Conservation (phyloP, 1,284 basidiomycete genomes). For the Cerrena zonata region DNA sequence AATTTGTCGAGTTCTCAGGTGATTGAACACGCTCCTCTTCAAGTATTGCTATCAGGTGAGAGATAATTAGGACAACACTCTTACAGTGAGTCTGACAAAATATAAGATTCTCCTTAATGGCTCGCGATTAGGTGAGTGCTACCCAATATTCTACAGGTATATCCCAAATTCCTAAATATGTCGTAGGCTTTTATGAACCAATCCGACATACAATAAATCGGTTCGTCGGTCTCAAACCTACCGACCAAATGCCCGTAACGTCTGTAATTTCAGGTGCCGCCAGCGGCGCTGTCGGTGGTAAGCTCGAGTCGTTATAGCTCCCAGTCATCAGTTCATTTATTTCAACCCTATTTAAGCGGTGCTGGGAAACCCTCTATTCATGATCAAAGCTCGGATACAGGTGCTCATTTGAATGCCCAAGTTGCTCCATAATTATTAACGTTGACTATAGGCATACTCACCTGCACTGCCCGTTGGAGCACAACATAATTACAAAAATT, state of each 20-base stretch:
- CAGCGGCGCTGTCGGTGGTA: constrained; percentile 87
- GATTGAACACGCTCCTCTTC: neutral
- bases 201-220: constrained; percentile 73
- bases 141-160: too few species aligned
- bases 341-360: constrained; percentile 56
- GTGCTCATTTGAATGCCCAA: constrained; percentile 33
- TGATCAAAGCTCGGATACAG: constrained; percentile 97
- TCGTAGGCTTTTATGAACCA: constrained; percentile 89
- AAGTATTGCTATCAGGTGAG: constrained; percentile 87
- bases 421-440: neutral
- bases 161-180: too few species aligned
- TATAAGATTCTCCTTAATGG: too few species aligned
- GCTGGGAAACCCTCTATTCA: constrained; percentile 89
- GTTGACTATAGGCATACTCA: constrained; percentile 72
- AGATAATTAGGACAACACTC: neutral
- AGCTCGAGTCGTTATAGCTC: constrained; percentile 15
- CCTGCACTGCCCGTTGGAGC: constrained; percentile 90
- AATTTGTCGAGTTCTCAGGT: neutral
- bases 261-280: constrained; percentile 81
- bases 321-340: neutral
- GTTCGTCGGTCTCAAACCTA: constrained; percentile 56
- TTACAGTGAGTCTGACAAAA: too few species aligned
- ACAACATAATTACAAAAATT: constrained; percentile 85
- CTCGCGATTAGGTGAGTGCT: constrained; percentile 80
- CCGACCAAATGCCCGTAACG: constrained; percentile 65